Conservation (phyloP, 495 filamentous ascomycete genomes). For the Hypoxylon lienhwacheense region DNA sequence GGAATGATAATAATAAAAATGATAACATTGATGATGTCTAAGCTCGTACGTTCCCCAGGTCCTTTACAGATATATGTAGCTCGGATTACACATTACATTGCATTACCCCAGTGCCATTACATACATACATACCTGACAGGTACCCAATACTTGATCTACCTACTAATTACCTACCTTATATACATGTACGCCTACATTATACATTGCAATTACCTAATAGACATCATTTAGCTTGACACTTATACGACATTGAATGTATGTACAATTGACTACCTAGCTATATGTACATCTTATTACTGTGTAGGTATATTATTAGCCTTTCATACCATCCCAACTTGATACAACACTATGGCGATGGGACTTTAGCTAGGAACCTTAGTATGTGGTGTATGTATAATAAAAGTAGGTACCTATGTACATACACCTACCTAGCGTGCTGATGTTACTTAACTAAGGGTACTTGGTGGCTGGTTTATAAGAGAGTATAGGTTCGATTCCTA, state of each 20-base stretch:
- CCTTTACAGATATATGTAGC: too few relatives aligned
- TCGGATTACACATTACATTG: too few relatives aligned
- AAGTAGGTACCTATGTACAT: background rate
- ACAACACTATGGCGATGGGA: too few relatives aligned
- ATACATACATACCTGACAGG: too few relatives aligned
- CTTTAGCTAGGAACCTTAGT: background rate
- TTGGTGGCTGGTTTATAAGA: background rate
- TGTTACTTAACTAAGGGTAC: background rate
- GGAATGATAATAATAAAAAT: constrained; percentile 6
- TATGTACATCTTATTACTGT: too few relatives aligned
- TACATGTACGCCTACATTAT: background rate
- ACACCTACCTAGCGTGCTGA: background rate
- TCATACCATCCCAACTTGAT: too few relatives aligned
- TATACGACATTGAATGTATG: too few relatives aligned
- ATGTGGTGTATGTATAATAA: background rate
- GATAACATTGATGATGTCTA: too few relatives aligned
- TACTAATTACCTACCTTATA: background rate
- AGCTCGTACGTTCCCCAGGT: constrained; percentile 31
- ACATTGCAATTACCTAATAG: background rate
- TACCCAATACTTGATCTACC: constrained; percentile 9
- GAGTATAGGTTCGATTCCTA: background rate
- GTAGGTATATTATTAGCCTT: too few relatives aligned
- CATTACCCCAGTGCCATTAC: too few relatives aligned
- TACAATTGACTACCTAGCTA: too few relatives aligned
- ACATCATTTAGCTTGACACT: too few relatives aligned